These are phyloP conservation scores for Globisporangium solare DNA, from an alignment of 352 stramenopile species.

Conservation along the genomic window DNA sequence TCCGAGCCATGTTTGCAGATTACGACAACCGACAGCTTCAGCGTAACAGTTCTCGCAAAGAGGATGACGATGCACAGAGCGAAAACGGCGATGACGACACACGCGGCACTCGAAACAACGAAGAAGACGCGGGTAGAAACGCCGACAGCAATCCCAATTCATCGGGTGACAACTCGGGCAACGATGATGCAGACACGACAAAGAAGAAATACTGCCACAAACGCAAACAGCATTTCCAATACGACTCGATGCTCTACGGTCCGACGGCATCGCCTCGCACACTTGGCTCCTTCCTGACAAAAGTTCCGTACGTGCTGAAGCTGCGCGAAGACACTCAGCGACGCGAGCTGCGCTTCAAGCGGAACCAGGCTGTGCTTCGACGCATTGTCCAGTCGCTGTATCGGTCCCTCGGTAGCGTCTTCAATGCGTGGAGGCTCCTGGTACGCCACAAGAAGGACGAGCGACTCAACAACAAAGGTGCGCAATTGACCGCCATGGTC, in stretches of 20 bases:
- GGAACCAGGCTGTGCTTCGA: conserved; percentile 38
- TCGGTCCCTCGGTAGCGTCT: conserved; percentile 42
- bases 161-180: conserved; percentile 1
- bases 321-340: conserved; percentile 31
- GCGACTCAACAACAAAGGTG: conserved; percentile 39
- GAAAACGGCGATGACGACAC: conserved; percentile 9
- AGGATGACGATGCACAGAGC: neutral
- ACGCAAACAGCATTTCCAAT: neutral
- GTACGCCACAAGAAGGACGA: conserved; percentile 30
- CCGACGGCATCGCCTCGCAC: conserved; percentile 18
- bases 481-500: conserved; percentile 47
- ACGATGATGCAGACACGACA: neutral
- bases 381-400: conserved; percentile 52
- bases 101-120: neutral
- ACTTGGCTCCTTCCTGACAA: conserved; percentile 41
- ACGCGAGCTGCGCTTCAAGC: conserved; percentile 27
- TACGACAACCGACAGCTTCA: conserved; percentile 19
- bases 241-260: conserved; percentile 7
- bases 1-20: conserved; percentile 41
- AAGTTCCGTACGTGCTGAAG: conserved; percentile 37
- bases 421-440: conserved; percentile 48
- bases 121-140: neutral
- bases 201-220: neutral
- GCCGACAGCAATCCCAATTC: neutral
- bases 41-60: no score